Evolutionary conservation across 2,329 filamentous ascomycete species (phyloP).

Genomic region (Drechslera avenae): DNA sequence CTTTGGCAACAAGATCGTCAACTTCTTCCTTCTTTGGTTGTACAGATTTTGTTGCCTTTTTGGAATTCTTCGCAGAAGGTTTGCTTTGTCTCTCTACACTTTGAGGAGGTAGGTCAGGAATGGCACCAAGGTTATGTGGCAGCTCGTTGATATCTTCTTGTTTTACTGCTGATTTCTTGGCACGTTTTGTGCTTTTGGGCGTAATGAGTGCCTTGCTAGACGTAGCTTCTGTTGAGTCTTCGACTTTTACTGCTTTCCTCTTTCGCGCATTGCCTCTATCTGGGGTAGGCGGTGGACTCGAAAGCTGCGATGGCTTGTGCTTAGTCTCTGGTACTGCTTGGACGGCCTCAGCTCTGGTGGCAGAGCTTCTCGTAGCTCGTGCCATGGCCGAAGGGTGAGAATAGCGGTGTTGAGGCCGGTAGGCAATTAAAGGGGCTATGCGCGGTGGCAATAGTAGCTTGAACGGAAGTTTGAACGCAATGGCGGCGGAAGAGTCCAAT

Average conservation of each 20-base stretch:
- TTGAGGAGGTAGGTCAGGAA: slow-evolving; percentile 21
- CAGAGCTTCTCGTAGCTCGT: slow-evolving; percentile 40
- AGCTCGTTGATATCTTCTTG: slow-evolving; percentile 55
- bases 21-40: slow-evolving; percentile 29
- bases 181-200: slow-evolving; percentile 45
- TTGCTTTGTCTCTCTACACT: slow-evolving; percentile 9
- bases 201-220: slow-evolving; percentile 13
- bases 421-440: neutral
- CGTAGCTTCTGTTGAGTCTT: slow-evolving; percentile 11
- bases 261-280: slow-evolving; percentile 32
- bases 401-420: no score
- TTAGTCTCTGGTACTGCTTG: slow-evolving; percentile 13
- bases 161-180: slow-evolving; percentile 42
- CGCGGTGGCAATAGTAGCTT: slow-evolving; percentile 20
- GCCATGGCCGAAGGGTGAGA: slow-evolving; percentile 25
- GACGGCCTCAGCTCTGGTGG: slow-evolving; percentile 19
- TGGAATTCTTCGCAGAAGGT: slow-evolving; percentile 22
- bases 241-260: slow-evolving; percentile 34
- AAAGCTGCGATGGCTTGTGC: slow-evolving; percentile 47
- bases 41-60: slow-evolving; percentile 24
- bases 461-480: slow-evolving; percentile 1
- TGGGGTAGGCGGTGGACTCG: slow-evolving; percentile 52
- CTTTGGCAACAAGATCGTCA: slow-evolving; percentile 34
- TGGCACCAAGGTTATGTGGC: slow-evolving; percentile 61
- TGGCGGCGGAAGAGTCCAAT: neutral